phyloP scores from a whole-genome alignment of 768 basidiomycete genomes.

The Mycena capillaripes region DNA sequence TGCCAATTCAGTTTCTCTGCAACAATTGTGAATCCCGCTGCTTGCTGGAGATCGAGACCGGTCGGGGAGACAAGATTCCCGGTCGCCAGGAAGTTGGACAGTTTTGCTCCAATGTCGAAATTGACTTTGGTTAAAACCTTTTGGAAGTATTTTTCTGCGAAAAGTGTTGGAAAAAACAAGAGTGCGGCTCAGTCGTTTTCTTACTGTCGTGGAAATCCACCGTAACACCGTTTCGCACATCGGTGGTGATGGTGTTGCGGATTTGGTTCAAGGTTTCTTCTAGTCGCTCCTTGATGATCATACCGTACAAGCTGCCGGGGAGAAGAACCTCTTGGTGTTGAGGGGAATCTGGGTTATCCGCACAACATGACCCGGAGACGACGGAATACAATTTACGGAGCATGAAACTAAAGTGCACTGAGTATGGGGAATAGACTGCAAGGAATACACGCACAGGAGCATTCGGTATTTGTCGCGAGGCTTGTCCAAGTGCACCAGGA shows the following conservation, averaged over 20 bases:
- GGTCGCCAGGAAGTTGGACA: slow-evolving; percentile 96
- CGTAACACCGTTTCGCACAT: slow-evolving; percentile 82
- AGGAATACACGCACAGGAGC: slow-evolving; percentile 78
- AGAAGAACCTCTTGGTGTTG: slow-evolving; percentile 98
- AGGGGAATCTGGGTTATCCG: slow-evolving; percentile 98
- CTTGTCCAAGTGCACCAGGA: slow-evolving; percentile 90
- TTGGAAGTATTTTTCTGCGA: slow-evolving; percentile 82
- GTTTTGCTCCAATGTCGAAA: slow-evolving; percentile 91
- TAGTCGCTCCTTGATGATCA: slow-evolving; percentile 98
- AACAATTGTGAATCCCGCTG: slow-evolving; percentile 98
- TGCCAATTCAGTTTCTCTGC: slow-evolving; percentile 99
- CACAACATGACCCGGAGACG: slow-evolving; percentile 90
- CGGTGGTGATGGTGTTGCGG: slow-evolving; percentile 75
- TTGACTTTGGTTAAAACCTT: slow-evolving; percentile 84
- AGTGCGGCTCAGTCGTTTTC: slow-evolving; percentile 43
- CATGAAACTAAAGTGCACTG: slow-evolving; percentile 81
- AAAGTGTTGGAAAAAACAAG: slow-evolving; percentile 4
- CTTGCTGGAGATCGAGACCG: slow-evolving; percentile 96
- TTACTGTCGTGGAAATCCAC: slow-evolving; percentile 92
- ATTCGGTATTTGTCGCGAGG: slow-evolving; percentile 95
- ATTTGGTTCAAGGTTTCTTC: slow-evolving; percentile 89
- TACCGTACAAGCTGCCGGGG: slow-evolving; percentile 92
- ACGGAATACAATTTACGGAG: slow-evolving; percentile 93
- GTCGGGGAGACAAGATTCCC: slow-evolving; percentile 96
- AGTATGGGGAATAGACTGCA: slow-evolving; percentile 11